Evolutionary conservation across 495 filamentous ascomycete species (phyloP).

Genomic region (Neurospora sp.): DNA sequence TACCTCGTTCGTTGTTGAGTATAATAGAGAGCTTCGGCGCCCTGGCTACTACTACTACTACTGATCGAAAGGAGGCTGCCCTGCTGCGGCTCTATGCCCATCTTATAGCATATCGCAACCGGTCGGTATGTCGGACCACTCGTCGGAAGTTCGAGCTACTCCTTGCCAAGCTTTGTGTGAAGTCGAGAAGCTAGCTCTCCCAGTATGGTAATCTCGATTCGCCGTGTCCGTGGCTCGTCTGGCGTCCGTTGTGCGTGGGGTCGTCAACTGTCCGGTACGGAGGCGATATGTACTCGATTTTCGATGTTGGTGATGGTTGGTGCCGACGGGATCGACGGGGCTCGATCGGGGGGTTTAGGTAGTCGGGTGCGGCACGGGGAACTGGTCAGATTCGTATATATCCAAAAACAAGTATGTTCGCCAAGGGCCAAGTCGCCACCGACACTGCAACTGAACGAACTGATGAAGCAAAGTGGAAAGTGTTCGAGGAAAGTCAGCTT

Average conservation of each 20-base stretch:
- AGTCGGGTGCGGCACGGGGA: not conserved
- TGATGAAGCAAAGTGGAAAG: not conserved
- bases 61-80: not conserved
- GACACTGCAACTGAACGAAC: not conserved
- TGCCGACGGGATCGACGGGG: not conserved
- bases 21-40: not conserved
- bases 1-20: not conserved
- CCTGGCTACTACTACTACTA: not conserved
- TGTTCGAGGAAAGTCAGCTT: not conserved
- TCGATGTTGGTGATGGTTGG: not conserved
- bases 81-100: slow-evolving; percentile 3
- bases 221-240: not conserved
- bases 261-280: not conserved
- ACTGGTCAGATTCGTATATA: not conserved
- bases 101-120: not conserved
- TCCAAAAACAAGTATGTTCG: not conserved
- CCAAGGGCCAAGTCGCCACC: not conserved
- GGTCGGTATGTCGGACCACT: not conserved
- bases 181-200: not conserved
- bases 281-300: not conserved
- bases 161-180: not conserved
- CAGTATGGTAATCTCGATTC: not conserved
- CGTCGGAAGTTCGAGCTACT: not conserved
- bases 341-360: not conserved
- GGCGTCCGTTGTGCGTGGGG: not conserved